Percentiles rank a stretch among this genome's conserved stretches.
Conservation (phyloP, 495 filamentous ascomycete species). For the Tuber melanosporum region DNA sequence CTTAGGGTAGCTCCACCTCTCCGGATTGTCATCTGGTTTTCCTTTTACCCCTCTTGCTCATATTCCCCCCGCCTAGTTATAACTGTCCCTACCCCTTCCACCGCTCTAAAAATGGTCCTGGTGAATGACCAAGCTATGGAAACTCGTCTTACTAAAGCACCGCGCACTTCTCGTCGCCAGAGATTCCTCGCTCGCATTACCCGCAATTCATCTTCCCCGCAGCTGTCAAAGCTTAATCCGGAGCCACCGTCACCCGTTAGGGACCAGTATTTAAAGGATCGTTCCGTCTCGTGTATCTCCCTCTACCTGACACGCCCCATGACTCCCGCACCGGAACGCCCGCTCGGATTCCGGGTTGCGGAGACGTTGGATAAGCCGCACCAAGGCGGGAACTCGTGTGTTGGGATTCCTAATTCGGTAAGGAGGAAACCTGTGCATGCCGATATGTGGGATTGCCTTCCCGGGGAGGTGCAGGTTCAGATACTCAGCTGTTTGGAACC, state of each 20-base stretch:
- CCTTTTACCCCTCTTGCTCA: not conserved
- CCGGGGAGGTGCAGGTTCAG: constrained; percentile 64
- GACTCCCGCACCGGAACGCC: constrained; percentile 45
- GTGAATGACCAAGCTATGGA: constrained; percentile 1
- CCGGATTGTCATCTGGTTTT: not conserved
- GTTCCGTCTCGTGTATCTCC: constrained; percentile 80
- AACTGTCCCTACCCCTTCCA: not conserved
- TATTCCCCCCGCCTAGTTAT: constrained; percentile 1
- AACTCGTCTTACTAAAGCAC: constrained; percentile 3
- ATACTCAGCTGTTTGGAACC: constrained; percentile 71
- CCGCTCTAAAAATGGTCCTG: not conserved
- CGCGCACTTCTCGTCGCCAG: constrained; percentile 49
- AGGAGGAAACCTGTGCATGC: constrained; percentile 1
- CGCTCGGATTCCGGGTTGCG: constrained; percentile 22
- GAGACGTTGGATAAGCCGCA: constrained; percentile 61
- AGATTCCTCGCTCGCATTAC: constrained; percentile 72
- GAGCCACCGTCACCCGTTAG: constrained; percentile 43
- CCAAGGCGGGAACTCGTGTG: constrained; percentile 14
- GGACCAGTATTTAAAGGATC: constrained; percentile 62
- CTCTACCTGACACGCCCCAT: constrained; percentile 55
- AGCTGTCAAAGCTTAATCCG: constrained; percentile 53
- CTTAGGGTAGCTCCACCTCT: constrained; percentile 5
- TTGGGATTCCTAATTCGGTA: constrained; percentile 14
- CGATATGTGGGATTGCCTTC: constrained; percentile 28
- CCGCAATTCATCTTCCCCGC: constrained; percentile 81